Percentiles rank a stretch among this genome's conserved stretches.
Evolutionary conservation across 768 basidiomycete species (phyloP).

Genomic region (Russula emetica): DNA sequence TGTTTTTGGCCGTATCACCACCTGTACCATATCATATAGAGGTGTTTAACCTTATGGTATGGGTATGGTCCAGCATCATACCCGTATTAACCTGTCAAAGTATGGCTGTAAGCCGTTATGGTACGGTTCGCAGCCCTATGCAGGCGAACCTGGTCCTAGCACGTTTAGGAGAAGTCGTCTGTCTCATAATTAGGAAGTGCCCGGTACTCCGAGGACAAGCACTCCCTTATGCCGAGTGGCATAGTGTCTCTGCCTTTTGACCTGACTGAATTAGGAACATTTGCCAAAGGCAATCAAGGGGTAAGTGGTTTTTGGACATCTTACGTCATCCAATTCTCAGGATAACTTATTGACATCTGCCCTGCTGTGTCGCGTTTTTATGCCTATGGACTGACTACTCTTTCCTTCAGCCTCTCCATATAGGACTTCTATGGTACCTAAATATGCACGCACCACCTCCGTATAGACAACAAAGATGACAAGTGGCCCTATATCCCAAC

Average conservation of each 20-base stretch:
- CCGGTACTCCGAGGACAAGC: conserved; percentile 30
- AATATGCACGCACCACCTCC: conserved; percentile 83
- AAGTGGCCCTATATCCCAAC: conserved; percentile 77
- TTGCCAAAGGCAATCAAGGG: conserved; percentile 42
- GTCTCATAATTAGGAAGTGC: conserved; percentile 25
- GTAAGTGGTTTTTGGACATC: conserved; percentile 34
- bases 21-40: too few relatives aligned
- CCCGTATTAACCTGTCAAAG: too few relatives aligned
- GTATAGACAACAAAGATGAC: conserved; percentile 76
- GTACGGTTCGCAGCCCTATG: too few relatives aligned
- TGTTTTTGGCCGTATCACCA: too few relatives aligned
- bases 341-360: conserved; percentile 4
- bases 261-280: conserved; percentile 44
- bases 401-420: conserved; percentile 68
- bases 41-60: too few relatives aligned
- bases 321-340: not conserved
- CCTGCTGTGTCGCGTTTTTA: conserved; percentile 6
- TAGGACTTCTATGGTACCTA: conserved; percentile 85
- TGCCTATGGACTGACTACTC: conserved; percentile 20
- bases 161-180: conserved; percentile 20
- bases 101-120: too few relatives aligned
- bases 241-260: conserved; percentile 46
- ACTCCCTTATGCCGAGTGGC: conserved; percentile 33
- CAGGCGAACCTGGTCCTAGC: conserved; percentile 30
- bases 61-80: too few relatives aligned